These are phyloP conservation scores for Heimioporus punctisporus DNA, from an alignment of 1,284 basidiomycete species.

Conservation along the genomic window DNA sequence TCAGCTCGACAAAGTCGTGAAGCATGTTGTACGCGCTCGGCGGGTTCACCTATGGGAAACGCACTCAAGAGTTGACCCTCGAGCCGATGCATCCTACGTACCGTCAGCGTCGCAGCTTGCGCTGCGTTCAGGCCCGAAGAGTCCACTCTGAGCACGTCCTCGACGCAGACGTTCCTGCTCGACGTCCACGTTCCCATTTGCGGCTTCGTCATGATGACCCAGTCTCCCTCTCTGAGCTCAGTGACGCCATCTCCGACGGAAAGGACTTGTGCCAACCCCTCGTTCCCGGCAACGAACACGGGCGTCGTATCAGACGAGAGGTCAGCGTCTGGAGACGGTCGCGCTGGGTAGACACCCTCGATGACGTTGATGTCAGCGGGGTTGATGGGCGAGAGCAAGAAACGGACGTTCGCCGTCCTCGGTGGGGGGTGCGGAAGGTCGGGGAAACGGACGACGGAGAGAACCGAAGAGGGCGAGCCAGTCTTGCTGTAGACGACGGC, in stretches of 20 bases:
- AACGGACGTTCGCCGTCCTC: conserved; percentile 63
- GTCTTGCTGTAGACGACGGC: conserved; percentile 65
- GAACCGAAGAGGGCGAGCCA: conserved; percentile 62
- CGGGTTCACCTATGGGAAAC: conserved; percentile 68
- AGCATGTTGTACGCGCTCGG: conserved; percentile 86
- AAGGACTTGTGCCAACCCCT: conserved; percentile 73
- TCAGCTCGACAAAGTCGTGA: conserved; percentile 62
- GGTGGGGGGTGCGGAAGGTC: conserved; percentile 53
- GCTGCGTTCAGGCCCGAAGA: conserved; percentile 52
- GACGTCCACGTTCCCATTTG: conserved; percentile 84
- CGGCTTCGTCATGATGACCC: conserved; percentile 71
- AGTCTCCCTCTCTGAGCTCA: conserved; percentile 59
- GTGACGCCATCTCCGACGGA: conserved; percentile 57
- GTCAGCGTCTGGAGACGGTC: conserved; percentile 47
- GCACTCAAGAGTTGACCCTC: not conserved
- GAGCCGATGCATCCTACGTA: conserved; percentile 17
- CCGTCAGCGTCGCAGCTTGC: conserved; percentile 76
- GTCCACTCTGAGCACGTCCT: conserved; percentile 68
- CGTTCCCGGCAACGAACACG: conserved; percentile 76
- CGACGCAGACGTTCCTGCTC: conserved; percentile 50
- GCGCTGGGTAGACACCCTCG: conserved; percentile 80
- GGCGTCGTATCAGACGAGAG: conserved; percentile 37
- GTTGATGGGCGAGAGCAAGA: conserved; percentile 80
- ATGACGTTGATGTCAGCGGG: conserved; percentile 83
- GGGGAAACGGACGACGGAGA: conserved; percentile 55